Evolutionary conservation across 2,329 filamentous ascomycete genomes (phyloP).

Genomic region (Diplodia intermedia): DNA sequence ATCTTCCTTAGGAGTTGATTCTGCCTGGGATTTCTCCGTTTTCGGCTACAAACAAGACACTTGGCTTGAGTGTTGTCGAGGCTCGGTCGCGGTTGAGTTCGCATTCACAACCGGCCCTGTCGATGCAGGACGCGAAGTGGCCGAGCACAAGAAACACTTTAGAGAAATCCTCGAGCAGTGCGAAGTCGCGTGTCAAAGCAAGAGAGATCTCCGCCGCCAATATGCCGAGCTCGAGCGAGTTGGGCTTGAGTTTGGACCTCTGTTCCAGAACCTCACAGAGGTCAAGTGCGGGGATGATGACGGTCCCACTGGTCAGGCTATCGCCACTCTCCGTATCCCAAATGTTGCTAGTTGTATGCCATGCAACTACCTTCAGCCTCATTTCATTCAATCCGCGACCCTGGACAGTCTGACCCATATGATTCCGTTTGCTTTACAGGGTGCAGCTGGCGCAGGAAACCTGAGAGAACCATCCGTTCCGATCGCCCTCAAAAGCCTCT

Average conservation of each 20-base stretch:
- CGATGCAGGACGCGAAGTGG: conserved; percentile 6
- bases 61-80: conserved; percentile 25
- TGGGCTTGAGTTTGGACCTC: conserved; percentile 15
- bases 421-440: conserved; percentile 13
- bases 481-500: conserved; percentile 4
- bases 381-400: conserved; percentile 26
- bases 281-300: conserved; percentile 10
- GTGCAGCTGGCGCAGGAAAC: background rate
- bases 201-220: conserved; percentile 15
- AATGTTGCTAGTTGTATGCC: conserved; percentile 18
- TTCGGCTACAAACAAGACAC: conserved; percentile 2
- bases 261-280: conserved; percentile 20
- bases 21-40: conserved; percentile 10
- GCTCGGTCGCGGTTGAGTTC: conserved; percentile 15
- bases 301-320: background rate
- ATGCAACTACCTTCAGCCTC: conserved; percentile 5
- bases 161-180: conserved; percentile 5
- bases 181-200: conserved; percentile 19
- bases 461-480: conserved; percentile 24
- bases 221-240: conserved; percentile 22
- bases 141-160: conserved; percentile 12
- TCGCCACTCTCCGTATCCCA: conserved; percentile 9
- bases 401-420: conserved; percentile 23
- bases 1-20: background rate
- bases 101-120: background rate